Evolutionary conservation across 2,329 filamentous ascomycete species (phyloP).

Genomic region (Amphichorda felina): DNA sequence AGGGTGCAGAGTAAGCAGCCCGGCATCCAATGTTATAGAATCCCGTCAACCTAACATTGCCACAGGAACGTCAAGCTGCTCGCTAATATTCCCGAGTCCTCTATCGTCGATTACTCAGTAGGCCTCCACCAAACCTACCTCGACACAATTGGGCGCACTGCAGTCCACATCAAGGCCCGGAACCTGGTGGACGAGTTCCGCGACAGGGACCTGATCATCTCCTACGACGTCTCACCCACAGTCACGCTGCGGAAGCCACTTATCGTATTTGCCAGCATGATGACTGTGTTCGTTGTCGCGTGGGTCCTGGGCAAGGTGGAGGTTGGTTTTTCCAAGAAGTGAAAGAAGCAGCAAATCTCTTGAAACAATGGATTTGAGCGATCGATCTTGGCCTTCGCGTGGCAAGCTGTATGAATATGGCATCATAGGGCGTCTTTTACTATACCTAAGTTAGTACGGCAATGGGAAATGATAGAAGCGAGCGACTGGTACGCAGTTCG

Average conservation of each 20-base stretch:
- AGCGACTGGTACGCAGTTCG: too few species aligned
- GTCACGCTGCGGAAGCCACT: constrained; percentile 78
- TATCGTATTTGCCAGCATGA: constrained; percentile 61
- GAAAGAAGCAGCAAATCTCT: constrained; percentile 3
- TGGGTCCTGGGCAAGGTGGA: constrained; percentile 72
- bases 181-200: constrained; percentile 88
- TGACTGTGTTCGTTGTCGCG: constrained; percentile 61
- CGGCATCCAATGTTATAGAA: background rate
- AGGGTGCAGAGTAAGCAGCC: constrained; percentile 67
- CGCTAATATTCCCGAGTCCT: constrained; percentile 55
- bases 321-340: constrained; percentile 56
- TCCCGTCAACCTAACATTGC: constrained; percentile 25
- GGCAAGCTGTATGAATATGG: background rate
- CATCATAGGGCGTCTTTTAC: background rate
- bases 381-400: background rate
- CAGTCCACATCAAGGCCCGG: constrained; percentile 64
- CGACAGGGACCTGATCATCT: constrained; percentile 71
- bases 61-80: constrained; percentile 66
- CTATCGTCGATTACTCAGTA: constrained; percentile 45
- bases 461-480: too few species aligned
- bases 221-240: constrained; percentile 71
- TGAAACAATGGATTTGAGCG: background rate
- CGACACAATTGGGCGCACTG: constrained; percentile 82
- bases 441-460: background rate
- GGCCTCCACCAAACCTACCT: constrained; percentile 79